Conservation (phyloP, 1,139 yeast species). For the Magnusiomyces paraingens region DNA sequence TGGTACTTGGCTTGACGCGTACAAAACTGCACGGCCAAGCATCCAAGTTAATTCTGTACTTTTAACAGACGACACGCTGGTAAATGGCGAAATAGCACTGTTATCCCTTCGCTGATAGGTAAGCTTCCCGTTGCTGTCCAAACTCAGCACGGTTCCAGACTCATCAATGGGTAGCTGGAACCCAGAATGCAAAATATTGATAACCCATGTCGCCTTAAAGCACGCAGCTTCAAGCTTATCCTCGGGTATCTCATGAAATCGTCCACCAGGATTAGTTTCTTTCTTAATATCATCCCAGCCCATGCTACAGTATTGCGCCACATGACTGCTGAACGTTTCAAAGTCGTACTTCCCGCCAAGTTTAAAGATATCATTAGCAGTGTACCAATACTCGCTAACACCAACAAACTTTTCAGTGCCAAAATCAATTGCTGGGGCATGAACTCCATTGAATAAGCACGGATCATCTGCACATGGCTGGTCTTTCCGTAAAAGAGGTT, state of each 20-base stretch:
- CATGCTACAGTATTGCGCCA: constrained; percentile 43
- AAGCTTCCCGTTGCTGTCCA: constrained; percentile 18
- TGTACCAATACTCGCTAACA: constrained; percentile 79
- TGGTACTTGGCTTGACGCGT: constrained; percentile 38
- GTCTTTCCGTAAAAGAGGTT: constrained; percentile 46
- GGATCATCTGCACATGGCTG: constrained; percentile 39
- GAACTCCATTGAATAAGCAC: constrained; percentile 37
- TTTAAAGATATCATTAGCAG: constrained; percentile 45
- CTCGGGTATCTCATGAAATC: constrained; percentile 33
- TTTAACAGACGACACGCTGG: constrained; percentile 53
- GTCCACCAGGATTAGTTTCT: constrained; percentile 20
- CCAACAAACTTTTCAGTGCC: constrained; percentile 61
- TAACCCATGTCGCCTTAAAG: constrained; percentile 69
- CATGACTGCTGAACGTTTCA: constrained; percentile 39
- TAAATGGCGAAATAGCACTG: constrained; percentile 37
- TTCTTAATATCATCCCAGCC: constrained; percentile 41
- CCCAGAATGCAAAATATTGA: constrained; percentile 67
- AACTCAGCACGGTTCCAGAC: not conserved
- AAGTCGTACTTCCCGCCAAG: constrained; percentile 39
- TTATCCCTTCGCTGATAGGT: constrained; percentile 3
- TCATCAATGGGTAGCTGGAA: constrained; percentile 61
- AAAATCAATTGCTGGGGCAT: constrained; percentile 61
- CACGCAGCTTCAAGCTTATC: constrained; percentile 50
- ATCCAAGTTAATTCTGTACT: constrained; percentile 77
- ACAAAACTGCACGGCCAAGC: constrained; percentile 67